These are phyloP conservation scores for Mycena vitilis DNA, from an alignment of 768 basidiomycete genomes.

Conservation along the genomic window DNA sequence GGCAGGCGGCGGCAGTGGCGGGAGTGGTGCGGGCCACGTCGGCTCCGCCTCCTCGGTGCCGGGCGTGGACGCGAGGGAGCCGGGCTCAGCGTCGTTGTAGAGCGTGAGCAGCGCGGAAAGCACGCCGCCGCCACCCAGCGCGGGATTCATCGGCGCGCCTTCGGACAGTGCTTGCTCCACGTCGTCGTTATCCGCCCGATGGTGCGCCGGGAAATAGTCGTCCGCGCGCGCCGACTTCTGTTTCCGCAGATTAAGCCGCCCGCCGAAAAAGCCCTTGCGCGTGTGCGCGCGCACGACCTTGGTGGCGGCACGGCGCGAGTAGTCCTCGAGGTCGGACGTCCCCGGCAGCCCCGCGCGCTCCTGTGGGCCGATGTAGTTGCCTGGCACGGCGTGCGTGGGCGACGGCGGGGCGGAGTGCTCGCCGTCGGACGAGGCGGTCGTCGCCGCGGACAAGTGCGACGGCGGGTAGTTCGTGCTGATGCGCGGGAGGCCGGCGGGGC, in stretches of 20 bases:
- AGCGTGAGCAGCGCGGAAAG: conserved; percentile 74
- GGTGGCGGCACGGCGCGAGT: conserved; percentile 49
- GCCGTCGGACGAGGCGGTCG: conserved; percentile 34
- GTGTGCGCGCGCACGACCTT: conserved; percentile 60
- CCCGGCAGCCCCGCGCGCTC: conserved; percentile 73
- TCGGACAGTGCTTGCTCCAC: conserved; percentile 36
- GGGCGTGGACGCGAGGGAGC: conserved; percentile 39
- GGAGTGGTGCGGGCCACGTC: conserved; percentile 26
- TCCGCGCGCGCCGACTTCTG: conserved; percentile 19
- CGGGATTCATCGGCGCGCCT: conserved; percentile 32
- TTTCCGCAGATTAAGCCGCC: not conserved
- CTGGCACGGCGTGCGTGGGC: conserved; percentile 55
- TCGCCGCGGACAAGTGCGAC: conserved; percentile 12
- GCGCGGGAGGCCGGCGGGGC: conserved; percentile 28
- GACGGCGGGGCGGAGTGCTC: conserved; percentile 36
- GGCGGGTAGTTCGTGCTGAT: conserved; percentile 27
- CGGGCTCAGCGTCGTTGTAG: conserved; percentile 56
- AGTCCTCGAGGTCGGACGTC: conserved; percentile 42
- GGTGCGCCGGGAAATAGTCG: conserved; percentile 31
- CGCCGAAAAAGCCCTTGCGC: conserved; percentile 39
- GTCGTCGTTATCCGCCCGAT: conserved; percentile 34
- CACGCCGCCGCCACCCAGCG: conserved; percentile 64
- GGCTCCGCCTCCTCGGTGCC: conserved; percentile 27
- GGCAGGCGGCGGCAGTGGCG: conserved; percentile 4
- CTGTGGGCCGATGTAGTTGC: conserved; percentile 67